Evolutionary conservation across 176 grass and related monocot species (phyloP).

Genomic region (Neostapfia colusana): DNA sequence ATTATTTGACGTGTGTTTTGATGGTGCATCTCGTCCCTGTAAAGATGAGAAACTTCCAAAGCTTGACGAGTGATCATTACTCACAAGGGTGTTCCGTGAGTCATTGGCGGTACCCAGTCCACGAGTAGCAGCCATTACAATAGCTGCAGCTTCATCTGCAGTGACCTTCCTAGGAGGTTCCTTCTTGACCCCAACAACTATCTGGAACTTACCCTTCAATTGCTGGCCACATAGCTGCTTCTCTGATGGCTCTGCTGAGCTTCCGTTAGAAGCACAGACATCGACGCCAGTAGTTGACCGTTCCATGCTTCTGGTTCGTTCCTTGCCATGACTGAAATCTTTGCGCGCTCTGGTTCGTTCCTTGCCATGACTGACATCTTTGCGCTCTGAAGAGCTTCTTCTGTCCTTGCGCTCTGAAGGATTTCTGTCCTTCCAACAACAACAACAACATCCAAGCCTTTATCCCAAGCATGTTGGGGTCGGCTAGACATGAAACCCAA

Average conservation of each 20-base stretch:
- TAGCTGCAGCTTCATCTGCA: constrained; percentile 86
- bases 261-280: constrained; percentile 38
- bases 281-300: constrained; percentile 22
- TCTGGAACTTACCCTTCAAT: constrained; percentile 61
- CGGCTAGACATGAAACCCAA: too few relatives aligned
- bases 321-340: constrained; percentile 23
- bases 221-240: constrained; percentile 41
- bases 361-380: constrained; percentile 26
- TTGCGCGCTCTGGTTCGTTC: background rate
- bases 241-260: constrained; percentile 50
- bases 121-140: constrained; percentile 83
- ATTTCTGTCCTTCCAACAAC: too few relatives aligned
- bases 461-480: too few relatives aligned
- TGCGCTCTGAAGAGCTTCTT: constrained; percentile 8
- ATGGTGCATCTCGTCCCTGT: constrained; percentile 31
- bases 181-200: constrained; percentile 58
- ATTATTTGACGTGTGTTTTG: constrained; percentile 48
- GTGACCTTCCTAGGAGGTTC: constrained; percentile 49
- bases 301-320: constrained; percentile 35
- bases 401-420: background rate
- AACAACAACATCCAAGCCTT: too few relatives aligned
- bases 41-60: constrained; percentile 44
- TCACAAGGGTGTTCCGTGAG: constrained; percentile 1
- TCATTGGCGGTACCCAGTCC: constrained; percentile 56
- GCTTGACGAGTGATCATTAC: constrained; percentile 24